phyloP scores from a whole-genome alignment of 805 yeast genomes.

The Metschnikowia hibisci region DNA sequence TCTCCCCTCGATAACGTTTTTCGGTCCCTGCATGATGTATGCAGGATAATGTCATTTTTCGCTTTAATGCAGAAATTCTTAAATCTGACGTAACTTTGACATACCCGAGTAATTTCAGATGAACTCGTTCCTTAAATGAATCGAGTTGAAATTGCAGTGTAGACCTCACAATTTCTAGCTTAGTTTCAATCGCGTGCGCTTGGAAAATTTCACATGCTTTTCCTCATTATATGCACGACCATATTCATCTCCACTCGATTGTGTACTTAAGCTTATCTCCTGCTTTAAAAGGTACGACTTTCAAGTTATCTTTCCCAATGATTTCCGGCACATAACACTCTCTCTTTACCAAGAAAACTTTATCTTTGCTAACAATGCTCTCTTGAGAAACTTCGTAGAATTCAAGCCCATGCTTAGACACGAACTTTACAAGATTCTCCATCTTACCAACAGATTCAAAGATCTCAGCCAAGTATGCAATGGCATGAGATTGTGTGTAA shows the following conservation, averaged over 20 bases:
- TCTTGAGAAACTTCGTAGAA: slow-evolving; percentile 63
- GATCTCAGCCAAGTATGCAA: slow-evolving; percentile 81
- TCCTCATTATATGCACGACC: not conserved
- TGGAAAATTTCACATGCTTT: not conserved
- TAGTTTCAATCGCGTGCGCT: not conserved
- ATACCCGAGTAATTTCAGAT: no score
- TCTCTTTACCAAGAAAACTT: slow-evolving; percentile 53
- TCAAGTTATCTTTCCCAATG: slow-evolving; percentile 42
- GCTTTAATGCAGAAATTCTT: no score
- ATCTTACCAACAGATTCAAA: slow-evolving; percentile 66
- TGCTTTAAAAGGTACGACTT: slow-evolving; percentile 78
- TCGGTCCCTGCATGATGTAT: no score
- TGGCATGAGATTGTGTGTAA: slow-evolving; percentile 78
- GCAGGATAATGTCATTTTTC: no score
- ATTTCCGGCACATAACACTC: slow-evolving; percentile 56
- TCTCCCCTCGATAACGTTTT: no score
- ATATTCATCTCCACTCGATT: slow-evolving; percentile 58
- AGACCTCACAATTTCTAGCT: not conserved
- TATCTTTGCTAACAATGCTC: slow-evolving; percentile 38
- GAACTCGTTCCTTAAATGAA: no score
- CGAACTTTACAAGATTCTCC: slow-evolving; percentile 68
- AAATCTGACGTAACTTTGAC: no score
- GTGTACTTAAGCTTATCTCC: slow-evolving; percentile 72
- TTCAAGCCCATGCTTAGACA: slow-evolving; percentile 62
- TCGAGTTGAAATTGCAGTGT: no score